Conservation (phyloP, 176 grass and related monocot species). For the Pontederia crassipes region DNA sequence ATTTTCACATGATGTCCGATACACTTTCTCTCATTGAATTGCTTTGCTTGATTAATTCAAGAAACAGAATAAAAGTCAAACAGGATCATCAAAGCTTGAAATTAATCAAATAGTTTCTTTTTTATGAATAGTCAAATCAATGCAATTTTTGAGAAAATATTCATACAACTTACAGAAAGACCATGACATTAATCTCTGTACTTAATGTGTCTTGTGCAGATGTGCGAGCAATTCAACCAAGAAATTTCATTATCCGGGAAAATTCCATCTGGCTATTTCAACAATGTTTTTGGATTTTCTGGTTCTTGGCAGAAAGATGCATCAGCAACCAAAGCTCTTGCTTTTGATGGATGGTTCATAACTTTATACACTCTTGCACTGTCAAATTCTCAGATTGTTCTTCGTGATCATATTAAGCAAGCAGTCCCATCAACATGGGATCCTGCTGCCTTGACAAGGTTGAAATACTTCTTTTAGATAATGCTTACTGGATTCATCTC, state of each 20-base stretch:
- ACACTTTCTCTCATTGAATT: too few relatives aligned
- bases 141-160: background rate
- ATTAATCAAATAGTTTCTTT: too few relatives aligned
- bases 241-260: conserved; percentile 82
- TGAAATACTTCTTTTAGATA: conserved; percentile 8
- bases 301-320: conserved; percentile 93
- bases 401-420: conserved; percentile 67
- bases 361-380: conserved; percentile 77
- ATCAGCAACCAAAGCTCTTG: conserved; percentile 66
- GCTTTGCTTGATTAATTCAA: too few relatives aligned
- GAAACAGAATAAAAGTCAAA: too few relatives aligned
- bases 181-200: conserved; percentile 4
- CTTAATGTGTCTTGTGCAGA: conserved; percentile 44
- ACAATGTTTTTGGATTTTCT: conserved; percentile 74
- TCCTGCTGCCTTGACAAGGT: conserved; percentile 82
- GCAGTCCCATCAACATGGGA: conserved; percentile 92
- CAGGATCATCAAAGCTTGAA: too few relatives aligned
- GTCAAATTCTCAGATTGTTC: conserved; percentile 64
- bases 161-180: background rate
- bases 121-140: background rate
- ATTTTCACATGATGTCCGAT: too few relatives aligned
- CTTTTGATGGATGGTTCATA: conserved; percentile 87
- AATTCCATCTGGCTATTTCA: conserved; percentile 87
- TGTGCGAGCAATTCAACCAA: conserved; percentile 99
- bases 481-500: background rate